These are phyloP conservation scores for Passalora sequoiae DNA, from an alignment of 2,329 filamentous ascomycete species.

Conservation along the genomic window DNA sequence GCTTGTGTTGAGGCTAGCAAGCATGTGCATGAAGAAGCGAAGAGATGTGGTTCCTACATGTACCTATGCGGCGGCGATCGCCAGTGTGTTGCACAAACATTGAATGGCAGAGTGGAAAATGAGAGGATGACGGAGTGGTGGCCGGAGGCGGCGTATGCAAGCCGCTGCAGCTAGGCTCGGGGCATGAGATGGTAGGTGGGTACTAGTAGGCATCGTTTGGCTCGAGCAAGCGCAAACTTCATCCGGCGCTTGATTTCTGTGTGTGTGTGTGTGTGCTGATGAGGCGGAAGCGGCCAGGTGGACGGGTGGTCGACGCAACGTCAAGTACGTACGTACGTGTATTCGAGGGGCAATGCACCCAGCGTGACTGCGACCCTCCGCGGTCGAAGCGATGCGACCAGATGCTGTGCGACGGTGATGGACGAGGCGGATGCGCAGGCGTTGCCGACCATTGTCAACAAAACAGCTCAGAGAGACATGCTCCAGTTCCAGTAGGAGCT, in stretches of 20 bases:
- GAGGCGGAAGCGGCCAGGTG: constrained; percentile 12
- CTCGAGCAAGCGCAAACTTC: constrained; percentile 6
- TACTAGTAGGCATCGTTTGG: constrained; percentile 9
- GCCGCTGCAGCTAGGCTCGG: constrained; percentile 8
- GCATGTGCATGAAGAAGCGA: constrained; percentile 17
- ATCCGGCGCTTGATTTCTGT: constrained; percentile 17
- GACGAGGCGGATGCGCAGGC: constrained; percentile 4
- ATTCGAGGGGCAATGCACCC: too few species aligned
- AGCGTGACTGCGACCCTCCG: too few species aligned
- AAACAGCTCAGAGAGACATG: neutral
- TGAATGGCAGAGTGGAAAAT: neutral
- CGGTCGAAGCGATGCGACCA: constrained; percentile 17
- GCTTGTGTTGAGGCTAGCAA: constrained; percentile 16
- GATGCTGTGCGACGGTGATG: constrained; percentile 23
- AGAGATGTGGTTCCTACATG: constrained; percentile 11
- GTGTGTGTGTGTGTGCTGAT: constrained; percentile 14
- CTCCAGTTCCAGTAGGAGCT: constrained; percentile 9
- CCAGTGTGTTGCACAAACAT: constrained; percentile 12
- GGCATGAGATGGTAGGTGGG: constrained; percentile 5
- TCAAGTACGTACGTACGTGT: neutral
- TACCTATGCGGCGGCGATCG: constrained; percentile 12
- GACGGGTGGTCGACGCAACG: neutral
- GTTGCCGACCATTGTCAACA: neutral
- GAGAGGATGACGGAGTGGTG: constrained; percentile 7
- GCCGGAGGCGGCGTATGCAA: constrained; percentile 4